Base-by-base conservation (phyloP, 2,329 filamentous ascomycete species). In the Neurospora sp. region DNA sequence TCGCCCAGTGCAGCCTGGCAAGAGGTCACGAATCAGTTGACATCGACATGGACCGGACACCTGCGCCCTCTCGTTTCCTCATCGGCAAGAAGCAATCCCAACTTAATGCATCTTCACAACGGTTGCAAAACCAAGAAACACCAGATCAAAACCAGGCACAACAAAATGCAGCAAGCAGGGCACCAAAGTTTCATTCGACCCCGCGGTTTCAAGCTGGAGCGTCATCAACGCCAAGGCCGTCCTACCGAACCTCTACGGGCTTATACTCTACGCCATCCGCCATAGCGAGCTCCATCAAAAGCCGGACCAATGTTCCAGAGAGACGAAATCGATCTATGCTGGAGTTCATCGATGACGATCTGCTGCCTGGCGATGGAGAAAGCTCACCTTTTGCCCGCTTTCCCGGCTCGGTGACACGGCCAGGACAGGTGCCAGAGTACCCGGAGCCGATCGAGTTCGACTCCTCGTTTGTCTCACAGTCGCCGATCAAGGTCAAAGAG, bases 1-100 rank as follows among this genome's bases (percentile, higher is more conserved):
- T 40, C 68, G 41, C 28, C 62, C 39, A 15, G 33, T n/a, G n/a
- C 37, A 66, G 19, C 23, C 46, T 15, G 46, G 46, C 46, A 52
- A 52, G 19, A 52, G 37, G 36, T 39, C 23, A 36, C 33, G 36
- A 36, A 66, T 38, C 15, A 66, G 66, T 40, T 38, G 66, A 39
- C 17, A 39, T 39, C 10, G 66, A 17, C 57, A 66, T 62, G 52
- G 52, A 62, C 28, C 52, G 52, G 75, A 77, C 76, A 40, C 76
- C 75, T 19, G 76, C 74, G 36, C 72, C 75, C 23, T 74, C 75
- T 46, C 76, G 74, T 11, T 78, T 77, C 67, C 70, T 77, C 38
- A 67, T 69, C n/a, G 71, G 74, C 11, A 76, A 75, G 39, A 71
- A 74, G 40, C 70, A 72, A 10, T 38, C 68, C 28, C 71, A 74